Evolutionary conservation across 257 asterid genomes (phyloP).

Genomic region (Handroanthus guayacan): DNA sequence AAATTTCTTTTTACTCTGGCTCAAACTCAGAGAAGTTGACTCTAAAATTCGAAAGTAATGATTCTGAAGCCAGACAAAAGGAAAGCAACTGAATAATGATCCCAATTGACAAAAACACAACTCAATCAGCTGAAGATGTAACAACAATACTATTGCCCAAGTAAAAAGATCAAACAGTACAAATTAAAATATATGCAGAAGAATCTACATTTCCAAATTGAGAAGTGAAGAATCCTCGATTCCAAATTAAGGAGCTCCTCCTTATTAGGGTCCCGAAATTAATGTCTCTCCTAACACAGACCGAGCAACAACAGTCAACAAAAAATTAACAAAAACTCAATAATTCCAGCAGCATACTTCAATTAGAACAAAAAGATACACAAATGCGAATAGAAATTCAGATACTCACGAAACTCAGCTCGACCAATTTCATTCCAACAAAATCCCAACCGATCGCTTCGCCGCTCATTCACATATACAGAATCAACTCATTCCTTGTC

Average conservation of each 20-base stretch:
- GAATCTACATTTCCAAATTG: too few relatives aligned
- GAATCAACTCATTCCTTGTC: not conserved
- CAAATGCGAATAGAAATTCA: not conserved
- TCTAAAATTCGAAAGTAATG: conserved; percentile 8
- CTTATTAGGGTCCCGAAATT: conserved; percentile 32
- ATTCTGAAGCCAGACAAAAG: not conserved
- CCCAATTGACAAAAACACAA: conserved; percentile 5
- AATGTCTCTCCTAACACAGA: conserved; percentile 12
- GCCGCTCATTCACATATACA: conserved; percentile 42
- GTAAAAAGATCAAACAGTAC: not conserved
- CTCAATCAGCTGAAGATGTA: conserved; percentile 10
- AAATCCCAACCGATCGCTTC: conserved; percentile 41
- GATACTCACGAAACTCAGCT: conserved; percentile 45
- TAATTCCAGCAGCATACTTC: not conserved
- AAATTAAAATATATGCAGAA: not conserved
- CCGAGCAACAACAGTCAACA: conserved; percentile 9
- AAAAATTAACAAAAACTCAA: not conserved
- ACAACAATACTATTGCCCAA: not conserved
- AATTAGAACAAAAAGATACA: not conserved
- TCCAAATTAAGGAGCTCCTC: conserved; percentile 5
- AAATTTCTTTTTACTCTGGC: not conserved
- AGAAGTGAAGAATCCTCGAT: not conserved
- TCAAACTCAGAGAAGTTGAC: not conserved
- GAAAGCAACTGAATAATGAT: not conserved
- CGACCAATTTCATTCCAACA: conserved; percentile 35